A percentile compares a stretch with the other conserved stretches of the same genome.
phyloP scores from a whole-genome alignment of 768 basidiomycete genomes.

The Xerocomellus amylosporus region DNA sequence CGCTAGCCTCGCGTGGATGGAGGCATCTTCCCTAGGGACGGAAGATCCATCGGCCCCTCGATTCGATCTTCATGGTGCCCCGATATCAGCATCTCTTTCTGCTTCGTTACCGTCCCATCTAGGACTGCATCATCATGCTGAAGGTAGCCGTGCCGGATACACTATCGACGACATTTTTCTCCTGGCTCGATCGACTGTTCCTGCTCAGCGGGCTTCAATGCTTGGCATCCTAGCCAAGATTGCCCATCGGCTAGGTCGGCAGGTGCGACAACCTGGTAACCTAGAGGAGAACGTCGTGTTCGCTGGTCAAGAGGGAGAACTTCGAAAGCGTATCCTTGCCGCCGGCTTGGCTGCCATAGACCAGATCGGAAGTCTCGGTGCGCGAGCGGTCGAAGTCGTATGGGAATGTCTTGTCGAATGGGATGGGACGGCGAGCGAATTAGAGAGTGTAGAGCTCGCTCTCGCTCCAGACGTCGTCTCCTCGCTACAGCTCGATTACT shows the following conservation, averaged over 20 bases:
- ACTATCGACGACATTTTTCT: slow-evolving; percentile 83
- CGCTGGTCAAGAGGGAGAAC: slow-evolving; percentile 35
- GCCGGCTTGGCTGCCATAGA: slow-evolving; percentile 63
- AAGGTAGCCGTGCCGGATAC: slow-evolving; percentile 75
- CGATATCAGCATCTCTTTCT: slow-evolving; percentile 56
- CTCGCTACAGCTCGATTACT: slow-evolving; percentile 34
- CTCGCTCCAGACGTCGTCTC: slow-evolving; percentile 20
- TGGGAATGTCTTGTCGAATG: slow-evolving; percentile 76
- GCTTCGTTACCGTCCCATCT: slow-evolving; percentile 73
- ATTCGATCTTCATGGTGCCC: slow-evolving; percentile 76
- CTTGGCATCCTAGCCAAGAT: slow-evolving; percentile 67
- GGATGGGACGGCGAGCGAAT: slow-evolving; percentile 35
- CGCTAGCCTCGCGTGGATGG: slow-evolving; percentile 81
- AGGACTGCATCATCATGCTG: slow-evolving; percentile 89
- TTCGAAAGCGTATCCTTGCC: slow-evolving; percentile 63
- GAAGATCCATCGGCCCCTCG: slow-evolving; percentile 37
- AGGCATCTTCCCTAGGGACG: slow-evolving; percentile 18
- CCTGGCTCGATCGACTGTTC: slow-evolving; percentile 75
- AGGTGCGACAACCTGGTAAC: slow-evolving; percentile 1
- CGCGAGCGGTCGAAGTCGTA: slow-evolving; percentile 64
- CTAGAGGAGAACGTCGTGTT: slow-evolving; percentile 11
- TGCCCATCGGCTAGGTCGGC: slow-evolving; percentile 34
- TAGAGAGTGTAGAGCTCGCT: slow-evolving; percentile 46
- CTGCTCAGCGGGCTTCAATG: slow-evolving; percentile 82
- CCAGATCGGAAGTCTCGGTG: slow-evolving; percentile 65